Percentiles rank a stretch among this genome's conserved stretches.
phyloP scores from a whole-genome alignment of 148 eudicot genomes.

The Diospyros lotus region DNA sequence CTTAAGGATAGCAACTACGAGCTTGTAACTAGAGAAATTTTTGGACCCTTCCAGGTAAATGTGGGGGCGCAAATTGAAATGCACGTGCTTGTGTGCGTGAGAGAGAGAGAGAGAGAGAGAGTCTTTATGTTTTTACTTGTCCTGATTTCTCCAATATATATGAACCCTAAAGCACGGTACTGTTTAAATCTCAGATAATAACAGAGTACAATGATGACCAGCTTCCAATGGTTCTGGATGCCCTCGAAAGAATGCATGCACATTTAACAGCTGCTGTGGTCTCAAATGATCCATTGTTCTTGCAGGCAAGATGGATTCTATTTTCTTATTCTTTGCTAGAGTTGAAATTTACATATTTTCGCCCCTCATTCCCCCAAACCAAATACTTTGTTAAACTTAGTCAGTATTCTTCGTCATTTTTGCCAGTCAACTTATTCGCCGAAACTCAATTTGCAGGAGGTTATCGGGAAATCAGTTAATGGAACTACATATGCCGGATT shows the following conservation, averaged over 20 bases:
- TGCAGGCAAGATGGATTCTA: constrained; percentile 51
- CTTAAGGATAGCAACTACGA: constrained; percentile 70
- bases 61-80: neutral
- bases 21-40: constrained; percentile 81
- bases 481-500: constrained; percentile 96
- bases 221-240: constrained; percentile 69
- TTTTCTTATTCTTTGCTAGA: neutral
- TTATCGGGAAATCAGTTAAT: constrained; percentile 81
- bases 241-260: constrained; percentile 92
- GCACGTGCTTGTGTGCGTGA: neutral
- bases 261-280: constrained; percentile 97
- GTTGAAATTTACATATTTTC: neutral
- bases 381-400: neutral
- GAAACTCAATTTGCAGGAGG: constrained; percentile 50
- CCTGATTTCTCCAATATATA: neutral
- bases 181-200: constrained; percentile 43
- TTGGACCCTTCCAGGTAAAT: constrained; percentile 90
- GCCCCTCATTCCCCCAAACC: neutral
- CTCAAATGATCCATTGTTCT: constrained; percentile 67
- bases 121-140: neutral
- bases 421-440: neutral
- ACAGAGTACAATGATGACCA: constrained; percentile 82
- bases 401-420: neutral
- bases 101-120: neutral
- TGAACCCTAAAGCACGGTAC: neutral